Evolutionary conservation across 345 rosid genomes (phyloP).

Genomic region (Hypericum androsaemum): DNA sequence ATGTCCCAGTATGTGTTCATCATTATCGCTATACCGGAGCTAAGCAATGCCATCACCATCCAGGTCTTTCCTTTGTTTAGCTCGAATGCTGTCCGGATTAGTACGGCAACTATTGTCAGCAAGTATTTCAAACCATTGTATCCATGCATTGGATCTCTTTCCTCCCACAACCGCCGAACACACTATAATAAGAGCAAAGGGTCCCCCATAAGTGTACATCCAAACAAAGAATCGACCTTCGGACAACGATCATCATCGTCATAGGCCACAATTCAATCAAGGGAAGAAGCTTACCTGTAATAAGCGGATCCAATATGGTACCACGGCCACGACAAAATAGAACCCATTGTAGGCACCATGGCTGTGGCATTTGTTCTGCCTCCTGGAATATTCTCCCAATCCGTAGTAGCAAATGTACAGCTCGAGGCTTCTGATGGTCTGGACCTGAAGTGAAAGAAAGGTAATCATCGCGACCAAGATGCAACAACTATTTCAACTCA

Average conservation of each 20-base stretch:
- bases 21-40: constrained; percentile 44
- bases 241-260: no score
- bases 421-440: constrained; percentile 54
- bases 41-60: constrained; percentile 47
- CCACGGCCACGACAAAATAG: constrained; percentile 46
- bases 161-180: constrained; percentile 48
- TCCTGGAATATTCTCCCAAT: constrained; percentile 41
- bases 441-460: constrained; percentile 34
- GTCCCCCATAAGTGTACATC: no score
- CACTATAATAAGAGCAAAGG: constrained; percentile 27
- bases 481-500: background rate
- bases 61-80: constrained; percentile 45
- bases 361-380: constrained; percentile 52
- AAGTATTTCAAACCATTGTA: constrained; percentile 56
- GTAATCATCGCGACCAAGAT: constrained; percentile 2
- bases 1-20: constrained; percentile 62
- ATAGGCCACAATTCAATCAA: background rate
- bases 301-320: constrained; percentile 63
- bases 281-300: constrained; percentile 37
- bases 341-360: constrained; percentile 50
- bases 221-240: no score
- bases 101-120: constrained; percentile 52
- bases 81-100: constrained; percentile 46
- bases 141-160: constrained; percentile 40
- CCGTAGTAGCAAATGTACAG: constrained; percentile 69